Evolutionary conservation across 1,284 basidiomycete genomes (phyloP).

Genomic region (Leccinum fallax): DNA sequence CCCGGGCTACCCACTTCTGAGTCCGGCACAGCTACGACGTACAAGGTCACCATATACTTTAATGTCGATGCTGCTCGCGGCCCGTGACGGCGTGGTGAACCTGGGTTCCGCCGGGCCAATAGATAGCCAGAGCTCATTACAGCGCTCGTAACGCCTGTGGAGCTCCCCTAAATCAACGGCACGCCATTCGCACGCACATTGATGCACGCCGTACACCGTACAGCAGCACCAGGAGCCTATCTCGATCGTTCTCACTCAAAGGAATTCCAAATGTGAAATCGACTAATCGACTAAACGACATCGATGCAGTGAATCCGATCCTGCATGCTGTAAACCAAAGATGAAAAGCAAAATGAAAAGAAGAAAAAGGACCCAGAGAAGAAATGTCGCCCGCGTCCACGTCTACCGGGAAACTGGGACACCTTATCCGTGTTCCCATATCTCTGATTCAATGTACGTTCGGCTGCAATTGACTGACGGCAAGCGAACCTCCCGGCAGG

Average conservation of each 20-base stretch:
- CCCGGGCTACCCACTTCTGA: neutral
- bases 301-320: neutral
- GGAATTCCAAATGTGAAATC: neutral
- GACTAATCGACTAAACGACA: neutral
- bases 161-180: neutral
- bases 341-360: neutral
- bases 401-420: neutral
- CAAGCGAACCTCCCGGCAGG: neutral
- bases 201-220: neutral
- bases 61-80: neutral
- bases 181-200: neutral
- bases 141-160: neutral
- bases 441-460: neutral
- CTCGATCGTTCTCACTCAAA: neutral
- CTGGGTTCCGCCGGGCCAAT: neutral
- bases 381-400: neutral
- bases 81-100: neutral
- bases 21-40: neutral
- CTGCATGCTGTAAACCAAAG: neutral
- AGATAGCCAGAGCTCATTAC: neutral
- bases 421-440: neutral
- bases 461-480: neutral
- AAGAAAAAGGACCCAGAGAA: neutral
- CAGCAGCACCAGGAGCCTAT: neutral
- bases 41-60: neutral